Evolutionary conservation across 768 basidiomycete genomes (phyloP).

Genomic region (Asterophora parasitica): DNA sequence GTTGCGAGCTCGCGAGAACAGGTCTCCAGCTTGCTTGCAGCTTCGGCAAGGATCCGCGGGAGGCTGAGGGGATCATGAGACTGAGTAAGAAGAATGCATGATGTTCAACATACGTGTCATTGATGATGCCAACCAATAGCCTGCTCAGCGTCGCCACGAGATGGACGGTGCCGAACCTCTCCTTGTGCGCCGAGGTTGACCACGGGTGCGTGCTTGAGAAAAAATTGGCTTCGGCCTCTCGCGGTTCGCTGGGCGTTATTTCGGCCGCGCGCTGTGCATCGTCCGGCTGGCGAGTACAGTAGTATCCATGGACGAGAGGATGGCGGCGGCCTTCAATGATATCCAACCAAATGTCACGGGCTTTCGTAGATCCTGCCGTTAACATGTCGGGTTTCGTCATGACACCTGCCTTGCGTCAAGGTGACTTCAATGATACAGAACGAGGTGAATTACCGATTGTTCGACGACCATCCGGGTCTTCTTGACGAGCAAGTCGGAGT

Average conservation of each 20-base stretch:
- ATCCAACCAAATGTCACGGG: constrained; percentile 37
- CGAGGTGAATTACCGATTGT: too few relatives aligned
- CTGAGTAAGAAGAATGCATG: not conserved
- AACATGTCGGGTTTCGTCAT: constrained; percentile 54
- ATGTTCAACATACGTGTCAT: constrained; percentile 17
- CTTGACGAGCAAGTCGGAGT: constrained; percentile 38
- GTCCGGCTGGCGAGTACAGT: constrained; percentile 38
- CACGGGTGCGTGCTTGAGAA: constrained; percentile 34
- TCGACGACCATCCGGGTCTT: constrained; percentile 37
- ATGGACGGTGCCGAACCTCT: constrained; percentile 33
- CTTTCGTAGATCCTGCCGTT: constrained; percentile 28
- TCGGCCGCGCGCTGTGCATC: constrained; percentile 28
- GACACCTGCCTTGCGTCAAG: constrained; percentile 33
- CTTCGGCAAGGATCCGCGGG: constrained; percentile 25
- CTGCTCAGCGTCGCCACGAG: constrained; percentile 30
- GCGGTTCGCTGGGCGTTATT: constrained; percentile 26
- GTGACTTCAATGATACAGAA: too few relatives aligned
- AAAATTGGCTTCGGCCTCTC: constrained; percentile 29
- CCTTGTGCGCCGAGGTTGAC: constrained; percentile 20
- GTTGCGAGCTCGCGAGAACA: constrained; percentile 22
- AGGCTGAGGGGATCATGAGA: constrained; percentile 15
- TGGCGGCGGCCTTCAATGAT: constrained; percentile 37
- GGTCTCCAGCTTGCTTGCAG: constrained; percentile 18
- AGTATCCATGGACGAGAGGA: constrained; percentile 36
- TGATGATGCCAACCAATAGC: constrained; percentile 32